phyloP scores from a whole-genome alignment of 192 early-diverging fungal genomes.

The Linnemannia zychae region DNA sequence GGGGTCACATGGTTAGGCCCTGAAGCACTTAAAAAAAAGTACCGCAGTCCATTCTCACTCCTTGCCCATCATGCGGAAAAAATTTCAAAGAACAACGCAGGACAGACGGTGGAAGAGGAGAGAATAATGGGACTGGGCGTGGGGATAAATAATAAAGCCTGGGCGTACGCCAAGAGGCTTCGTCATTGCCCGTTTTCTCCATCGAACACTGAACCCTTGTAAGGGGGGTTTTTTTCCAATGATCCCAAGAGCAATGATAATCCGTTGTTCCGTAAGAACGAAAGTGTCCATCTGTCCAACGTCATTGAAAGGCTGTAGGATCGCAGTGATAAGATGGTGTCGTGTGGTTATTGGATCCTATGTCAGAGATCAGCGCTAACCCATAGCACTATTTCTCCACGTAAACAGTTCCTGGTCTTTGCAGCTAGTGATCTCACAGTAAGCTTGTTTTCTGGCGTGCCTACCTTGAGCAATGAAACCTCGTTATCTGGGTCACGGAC shows the following conservation, averaged over 20 bases:
- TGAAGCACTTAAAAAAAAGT: neutral
- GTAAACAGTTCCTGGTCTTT: neutral
- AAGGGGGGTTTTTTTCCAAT: neutral
- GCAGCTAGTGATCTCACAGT: neutral
- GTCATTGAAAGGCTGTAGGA: constrained; percentile 1
- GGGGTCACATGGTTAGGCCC: neutral
- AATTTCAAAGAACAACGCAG: neutral
- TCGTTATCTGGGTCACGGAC: constrained; percentile 63
- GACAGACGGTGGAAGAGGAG: neutral
- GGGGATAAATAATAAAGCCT: neutral
- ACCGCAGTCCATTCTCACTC: constrained; percentile 10
- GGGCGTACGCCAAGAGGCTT: neutral
- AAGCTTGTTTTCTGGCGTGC: neutral
- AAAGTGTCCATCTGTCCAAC: neutral
- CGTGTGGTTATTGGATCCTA: neutral
- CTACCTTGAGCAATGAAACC: constrained; percentile 67
- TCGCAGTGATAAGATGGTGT: constrained; percentile 3
- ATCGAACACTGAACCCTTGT: neutral
- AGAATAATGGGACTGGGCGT: neutral
- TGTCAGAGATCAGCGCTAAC: neutral
- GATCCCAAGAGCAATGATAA: neutral
- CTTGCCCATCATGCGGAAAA: constrained; percentile 3
- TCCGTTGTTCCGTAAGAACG: neutral
- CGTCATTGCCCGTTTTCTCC: neutral
- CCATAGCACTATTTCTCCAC: neutral